phyloP scores from a whole-genome alignment of 768 basidiomycete species.

The Mycena sanguinolenta region DNA sequence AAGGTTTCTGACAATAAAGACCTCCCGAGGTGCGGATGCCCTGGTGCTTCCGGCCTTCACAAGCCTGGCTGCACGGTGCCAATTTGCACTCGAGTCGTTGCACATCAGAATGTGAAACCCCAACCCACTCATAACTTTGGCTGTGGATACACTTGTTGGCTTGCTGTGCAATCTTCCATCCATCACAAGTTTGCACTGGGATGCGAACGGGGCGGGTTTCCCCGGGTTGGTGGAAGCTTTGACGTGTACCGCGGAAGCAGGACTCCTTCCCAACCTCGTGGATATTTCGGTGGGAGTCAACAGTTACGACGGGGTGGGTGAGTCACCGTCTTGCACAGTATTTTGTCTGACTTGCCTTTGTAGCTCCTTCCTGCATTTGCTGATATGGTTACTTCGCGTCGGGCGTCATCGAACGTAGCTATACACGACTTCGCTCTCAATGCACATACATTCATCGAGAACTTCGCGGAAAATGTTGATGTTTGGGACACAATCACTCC shows the following conservation, averaged over 20 bases:
- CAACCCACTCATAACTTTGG: no score
- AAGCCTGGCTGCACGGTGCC: background rate
- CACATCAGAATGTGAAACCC: background rate
- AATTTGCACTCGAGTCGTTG: background rate
- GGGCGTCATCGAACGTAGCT: background rate
- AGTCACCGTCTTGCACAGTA: no score
- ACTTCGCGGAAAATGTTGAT: no score
- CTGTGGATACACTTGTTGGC: background rate
- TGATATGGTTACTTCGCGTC: background rate
- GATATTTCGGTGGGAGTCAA: slow-evolving; percentile 5
- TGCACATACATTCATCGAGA: no score
- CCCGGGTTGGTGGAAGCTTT: slow-evolving; percentile 9
- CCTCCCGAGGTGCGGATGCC: background rate
- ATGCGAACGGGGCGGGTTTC: background rate
- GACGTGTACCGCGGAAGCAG: background rate
- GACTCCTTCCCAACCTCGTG: background rate
- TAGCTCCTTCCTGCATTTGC: slow-evolving; percentile 13
- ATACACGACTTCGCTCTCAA: slow-evolving; percentile 7
- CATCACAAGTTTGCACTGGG: background rate
- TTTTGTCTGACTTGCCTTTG: background rate
- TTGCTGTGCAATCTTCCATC: background rate
- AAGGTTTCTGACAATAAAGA: slow-evolving; percentile 2
- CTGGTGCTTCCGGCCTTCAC: slow-evolving; percentile 2
- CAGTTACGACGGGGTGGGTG: slow-evolving; percentile 1
- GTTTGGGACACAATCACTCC: no score